Conservation (phyloP, 495 filamentous ascomycete genomes). For the Penicillium soppii region DNA sequence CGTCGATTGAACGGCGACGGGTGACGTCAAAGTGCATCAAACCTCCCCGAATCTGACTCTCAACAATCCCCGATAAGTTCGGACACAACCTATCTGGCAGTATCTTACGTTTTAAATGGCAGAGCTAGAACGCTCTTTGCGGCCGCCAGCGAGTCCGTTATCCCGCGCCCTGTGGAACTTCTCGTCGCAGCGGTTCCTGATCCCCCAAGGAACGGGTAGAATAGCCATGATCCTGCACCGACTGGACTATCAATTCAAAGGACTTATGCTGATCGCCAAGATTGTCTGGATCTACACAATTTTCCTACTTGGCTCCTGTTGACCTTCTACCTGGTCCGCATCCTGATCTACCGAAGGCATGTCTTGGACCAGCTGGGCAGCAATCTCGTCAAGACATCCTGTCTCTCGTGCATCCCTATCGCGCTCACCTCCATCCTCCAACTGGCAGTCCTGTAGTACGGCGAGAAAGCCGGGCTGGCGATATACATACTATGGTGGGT, state of each 20-base stretch:
- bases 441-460: conserved; percentile 23
- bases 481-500: conserved; percentile 36
- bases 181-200: conserved; percentile 31
- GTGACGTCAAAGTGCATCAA: conserved; percentile 6
- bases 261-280: conserved; percentile 23
- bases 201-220: conserved; percentile 34
- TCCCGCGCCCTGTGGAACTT: conserved; percentile 29
- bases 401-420: conserved; percentile 33
- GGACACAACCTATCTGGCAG: too few species aligned
- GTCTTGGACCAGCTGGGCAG: conserved; percentile 19
- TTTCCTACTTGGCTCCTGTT: conserved; percentile 18
- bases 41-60: not conserved
- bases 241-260: conserved; percentile 34
- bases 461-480: conserved; percentile 15
- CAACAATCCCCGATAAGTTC: too few species aligned
- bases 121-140: too few species aligned
- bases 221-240: conserved; percentile 26
- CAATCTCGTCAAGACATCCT: conserved; percentile 29
- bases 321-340: conserved; percentile 27
- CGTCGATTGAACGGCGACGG: too few species aligned
- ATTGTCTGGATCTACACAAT: conserved; percentile 37
- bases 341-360: conserved; percentile 24
- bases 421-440: conserved; percentile 29
- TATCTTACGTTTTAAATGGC: too few species aligned
- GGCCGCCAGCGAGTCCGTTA: conserved; percentile 7